Evolutionary conservation across 75 land plant species (phyloP).

Genomic region (Pinus taeda): DNA sequence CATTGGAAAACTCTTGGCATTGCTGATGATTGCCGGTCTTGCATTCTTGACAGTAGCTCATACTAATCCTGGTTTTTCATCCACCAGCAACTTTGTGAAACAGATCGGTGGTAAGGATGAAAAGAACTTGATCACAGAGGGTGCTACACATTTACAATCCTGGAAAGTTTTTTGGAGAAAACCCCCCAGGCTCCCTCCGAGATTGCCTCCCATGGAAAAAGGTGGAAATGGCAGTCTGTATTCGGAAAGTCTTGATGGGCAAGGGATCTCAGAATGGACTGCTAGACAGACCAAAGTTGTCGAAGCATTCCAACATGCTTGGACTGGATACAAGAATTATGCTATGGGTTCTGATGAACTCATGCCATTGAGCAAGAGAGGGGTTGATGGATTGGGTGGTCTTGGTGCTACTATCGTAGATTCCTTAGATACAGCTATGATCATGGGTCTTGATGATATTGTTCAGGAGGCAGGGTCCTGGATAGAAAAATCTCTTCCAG

Average conservation of each 20-base stretch:
- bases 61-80: conserved; percentile 18
- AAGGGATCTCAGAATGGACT: conserved; percentile 36
- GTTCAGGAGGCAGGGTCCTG: conserved; percentile 82
- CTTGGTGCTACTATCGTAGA: conserved; percentile 95
- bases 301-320: conserved; percentile 89
- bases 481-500: conserved; percentile 68
- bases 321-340: conserved; percentile 86
- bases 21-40: conserved; percentile 73
- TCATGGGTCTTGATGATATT: conserved; percentile 84
- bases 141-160: conserved; percentile 10
- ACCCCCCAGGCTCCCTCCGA: conserved; percentile 71
- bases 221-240: conserved; percentile 10
- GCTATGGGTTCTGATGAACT: conserved; percentile 97
- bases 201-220: conserved; percentile 37
- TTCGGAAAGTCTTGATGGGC: conserved; percentile 9
- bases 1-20: conserved; percentile 59
- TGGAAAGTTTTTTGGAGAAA: conserved; percentile 33
- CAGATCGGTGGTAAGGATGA: conserved; percentile 9
- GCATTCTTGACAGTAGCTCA: conserved; percentile 49
- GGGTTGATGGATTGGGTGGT: conserved; percentile 89
- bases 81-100: conserved; percentile 16
- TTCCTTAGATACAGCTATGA: conserved; percentile 96
- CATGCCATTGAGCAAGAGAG: conserved; percentile 67
- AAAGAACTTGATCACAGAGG: conserved; percentile 8
- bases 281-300: conserved; percentile 72